phyloP scores from a whole-genome alignment of 495 filamentous ascomycete genomes.

The Penicillium steckii region DNA sequence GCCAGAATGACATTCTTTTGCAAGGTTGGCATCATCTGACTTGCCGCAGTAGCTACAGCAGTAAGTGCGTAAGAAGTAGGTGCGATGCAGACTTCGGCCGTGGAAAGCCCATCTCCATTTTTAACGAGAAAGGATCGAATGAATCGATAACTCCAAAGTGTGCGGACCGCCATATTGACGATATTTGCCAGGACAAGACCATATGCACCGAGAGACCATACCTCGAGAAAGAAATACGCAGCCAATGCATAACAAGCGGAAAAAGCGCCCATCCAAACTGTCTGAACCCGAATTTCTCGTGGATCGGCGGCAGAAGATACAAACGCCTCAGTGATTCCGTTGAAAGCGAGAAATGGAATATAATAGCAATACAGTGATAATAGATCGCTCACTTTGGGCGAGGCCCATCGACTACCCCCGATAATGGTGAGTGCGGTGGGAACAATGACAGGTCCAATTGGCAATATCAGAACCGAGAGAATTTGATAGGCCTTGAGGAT shows the following conservation, averaged over 20 bases:
- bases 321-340: slow-evolving; percentile 90
- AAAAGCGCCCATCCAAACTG: slow-evolving; percentile 77
- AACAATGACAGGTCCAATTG: slow-evolving; percentile 70
- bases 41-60: slow-evolving; percentile 30
- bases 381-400: slow-evolving; percentile 61
- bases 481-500: slow-evolving; percentile 49
- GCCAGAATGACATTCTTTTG: slow-evolving; percentile 48
- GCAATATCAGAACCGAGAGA: slow-evolving; percentile 61
- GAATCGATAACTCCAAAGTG: slow-evolving; percentile 74
- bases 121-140: slow-evolving; percentile 60
- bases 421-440: slow-evolving; percentile 68
- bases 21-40: slow-evolving; percentile 13
- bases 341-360: slow-evolving; percentile 87
- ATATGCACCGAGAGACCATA: slow-evolving; percentile 65
- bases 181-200: slow-evolving; percentile 84
- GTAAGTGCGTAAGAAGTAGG: slow-evolving; percentile 33
- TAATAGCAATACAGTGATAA: slow-evolving; percentile 84
- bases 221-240: slow-evolving; percentile 67
- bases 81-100: slow-evolving; percentile 26
- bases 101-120: slow-evolving; percentile 28
- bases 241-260: slow-evolving; percentile 67
- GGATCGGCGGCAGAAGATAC: slow-evolving; percentile 78
- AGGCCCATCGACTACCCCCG: slow-evolving; percentile 70
- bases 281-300: slow-evolving; percentile 69
- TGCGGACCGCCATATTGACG: slow-evolving; percentile 81